Conservation (phyloP, 805 yeast genomes). For the Myxozyma sirexii region DNA sequence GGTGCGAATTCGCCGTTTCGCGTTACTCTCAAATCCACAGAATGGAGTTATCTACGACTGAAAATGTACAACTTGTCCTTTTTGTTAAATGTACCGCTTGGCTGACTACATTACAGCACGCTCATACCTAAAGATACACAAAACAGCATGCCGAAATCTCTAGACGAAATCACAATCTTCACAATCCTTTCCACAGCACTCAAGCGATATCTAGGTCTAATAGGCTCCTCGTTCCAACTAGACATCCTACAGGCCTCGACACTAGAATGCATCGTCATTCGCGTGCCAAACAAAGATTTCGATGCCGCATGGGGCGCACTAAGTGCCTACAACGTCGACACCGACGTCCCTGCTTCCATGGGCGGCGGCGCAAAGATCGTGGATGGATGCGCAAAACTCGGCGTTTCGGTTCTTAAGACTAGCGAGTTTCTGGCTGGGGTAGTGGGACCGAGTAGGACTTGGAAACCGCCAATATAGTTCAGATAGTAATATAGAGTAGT, state of each 20-base stretch:
- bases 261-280: conserved; percentile 6
- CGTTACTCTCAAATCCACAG: conserved; percentile 9
- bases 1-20: not conserved
- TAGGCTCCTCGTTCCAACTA: conserved; percentile 20
- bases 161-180: conserved; percentile 22
- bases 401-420: conserved; percentile 8
- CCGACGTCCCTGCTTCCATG: not conserved
- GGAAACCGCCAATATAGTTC: conserved; percentile 12
- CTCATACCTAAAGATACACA: not conserved
- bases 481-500: not conserved
- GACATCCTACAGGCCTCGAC: conserved; percentile 14
- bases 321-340: conserved; percentile 13
- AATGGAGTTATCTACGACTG: conserved; percentile 18
- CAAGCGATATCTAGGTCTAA: conserved; percentile 17
- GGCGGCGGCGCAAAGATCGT: conserved; percentile 3
- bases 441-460: conserved; percentile 20
- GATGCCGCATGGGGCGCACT: conserved; percentile 22
- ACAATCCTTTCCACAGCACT: conserved; percentile 13
- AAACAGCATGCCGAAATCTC: not conserved
- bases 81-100: not conserved
- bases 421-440: conserved; percentile 13
- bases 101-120: no score
- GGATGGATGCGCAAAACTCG: conserved; percentile 12
- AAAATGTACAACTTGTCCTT: conserved; percentile 4
- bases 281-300: conserved; percentile 15